These are phyloP conservation scores for Tetradesmus obliquus DNA, from an alignment of 139 green algal genomes.

Conservation along the genomic window DNA sequence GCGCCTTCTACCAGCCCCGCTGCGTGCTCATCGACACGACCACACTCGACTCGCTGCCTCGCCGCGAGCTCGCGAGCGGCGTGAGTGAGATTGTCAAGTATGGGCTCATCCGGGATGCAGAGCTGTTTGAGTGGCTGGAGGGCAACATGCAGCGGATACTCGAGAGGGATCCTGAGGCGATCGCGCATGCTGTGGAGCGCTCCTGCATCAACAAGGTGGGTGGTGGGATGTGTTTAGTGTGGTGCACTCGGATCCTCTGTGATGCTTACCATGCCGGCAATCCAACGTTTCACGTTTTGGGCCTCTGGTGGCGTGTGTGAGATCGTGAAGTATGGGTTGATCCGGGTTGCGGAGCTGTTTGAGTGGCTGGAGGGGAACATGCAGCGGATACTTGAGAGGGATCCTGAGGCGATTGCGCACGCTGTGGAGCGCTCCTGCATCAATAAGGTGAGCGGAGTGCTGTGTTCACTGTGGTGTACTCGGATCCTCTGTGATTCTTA, in stretches of 20 bases:
- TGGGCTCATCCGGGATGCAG: conserved; percentile 94
- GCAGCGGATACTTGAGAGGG: conserved; percentile 84
- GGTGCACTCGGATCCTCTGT: not conserved
- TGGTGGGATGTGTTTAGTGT: not conserved
- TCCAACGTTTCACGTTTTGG: too few species aligned
- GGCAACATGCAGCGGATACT: conserved; percentile 91
- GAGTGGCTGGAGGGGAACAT: conserved; percentile 96
- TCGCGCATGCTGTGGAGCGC: conserved; percentile 93
- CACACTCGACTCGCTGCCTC: conserved; percentile 90
- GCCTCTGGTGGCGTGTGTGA: conserved; percentile 86
- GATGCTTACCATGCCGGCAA: too few species aligned
- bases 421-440: conserved; percentile 96
- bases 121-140: conserved; percentile 97
- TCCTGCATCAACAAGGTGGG: conserved; percentile 97
- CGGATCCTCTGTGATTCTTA: too few species aligned
- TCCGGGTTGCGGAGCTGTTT: conserved; percentile 94
- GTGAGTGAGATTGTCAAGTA: conserved; percentile 99
- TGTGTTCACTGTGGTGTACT: not conserved
- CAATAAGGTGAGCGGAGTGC: conserved; percentile 87
- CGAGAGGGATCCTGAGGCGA: conserved; percentile 82
- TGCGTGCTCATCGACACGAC: conserved; percentile 95
- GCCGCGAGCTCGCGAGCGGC: conserved; percentile 88
- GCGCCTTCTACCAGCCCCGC: conserved; percentile 95
- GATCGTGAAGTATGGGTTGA: conserved; percentile 99
- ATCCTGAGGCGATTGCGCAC: conserved; percentile 88